Evolutionary conservation across 2,329 filamentous ascomycete species (phyloP), one percentile per base, ranked within the genome.

Genomic region (Diaporthe citri): DNA sequence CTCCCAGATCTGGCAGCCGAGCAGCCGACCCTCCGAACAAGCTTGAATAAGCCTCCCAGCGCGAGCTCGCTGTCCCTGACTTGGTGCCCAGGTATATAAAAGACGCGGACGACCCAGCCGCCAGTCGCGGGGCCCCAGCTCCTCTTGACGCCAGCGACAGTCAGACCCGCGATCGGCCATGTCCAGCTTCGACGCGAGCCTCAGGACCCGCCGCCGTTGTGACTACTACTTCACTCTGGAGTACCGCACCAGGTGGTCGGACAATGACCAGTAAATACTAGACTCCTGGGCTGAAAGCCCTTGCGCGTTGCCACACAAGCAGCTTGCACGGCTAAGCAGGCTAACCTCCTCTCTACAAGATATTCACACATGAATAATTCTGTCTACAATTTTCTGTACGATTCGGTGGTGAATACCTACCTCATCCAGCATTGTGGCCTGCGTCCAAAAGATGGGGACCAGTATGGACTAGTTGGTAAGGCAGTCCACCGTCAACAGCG

Each of bases 341-440:
- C 73, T 43, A 55, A 46, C 31, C 22, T 34, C 25, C 15, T 20
- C 17, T 22, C 36, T 25, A 13, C 43, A 59, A 41, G 76, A 96
- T 98, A 97, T 84, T 90, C 94, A 76, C 96, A 98, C 82, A 91
- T 97, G 88, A 98, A 98, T 86, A 98, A 97, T 82, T 94, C 92
- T 55, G 89, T 97, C 72, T 98, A 98, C 84, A 94, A 94, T 80
- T 93, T 94, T 77, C 88, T 97, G 74, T 97, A 97, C 83, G 96
- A 98, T 86, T 96, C 94, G 1, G 91, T 97, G 75, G 92, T 97
- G 82, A 98, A 98, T 84, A 90, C 93, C 66, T 98, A 97, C 83
- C 90, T 98, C 25, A 95, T 97, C 76, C 88, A 93, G 70, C 88
- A 94, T 80, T 97, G 95, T 83, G 90, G 90, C 17, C 90, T 97